Conservation (phyloP, 148 eudicot species). For the Cornus kousa region DNA sequence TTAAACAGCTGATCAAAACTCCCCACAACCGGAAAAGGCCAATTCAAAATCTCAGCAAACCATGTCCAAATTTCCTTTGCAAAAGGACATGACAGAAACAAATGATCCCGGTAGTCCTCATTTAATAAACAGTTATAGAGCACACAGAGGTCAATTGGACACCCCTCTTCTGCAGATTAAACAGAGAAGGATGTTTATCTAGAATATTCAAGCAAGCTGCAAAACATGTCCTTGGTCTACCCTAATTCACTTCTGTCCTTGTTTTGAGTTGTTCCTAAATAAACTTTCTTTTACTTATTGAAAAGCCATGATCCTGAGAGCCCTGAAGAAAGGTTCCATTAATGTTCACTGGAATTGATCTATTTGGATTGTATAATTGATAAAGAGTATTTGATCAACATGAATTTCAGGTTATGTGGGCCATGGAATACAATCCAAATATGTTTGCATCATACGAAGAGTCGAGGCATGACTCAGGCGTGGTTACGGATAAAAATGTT, state of each 20-base stretch:
- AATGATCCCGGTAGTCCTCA: too few relatives aligned
- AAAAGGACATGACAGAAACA: too few relatives aligned
- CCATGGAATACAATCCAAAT: slow-evolving; percentile 95
- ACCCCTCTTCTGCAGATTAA: too few relatives aligned
- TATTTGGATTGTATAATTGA: not conserved
- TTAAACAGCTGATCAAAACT: too few relatives aligned
- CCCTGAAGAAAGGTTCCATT: not conserved
- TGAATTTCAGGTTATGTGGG: slow-evolving; percentile 88
- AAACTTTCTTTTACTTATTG: not conserved
- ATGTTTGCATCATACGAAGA: slow-evolving; percentile 62
- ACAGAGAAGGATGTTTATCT: too few relatives aligned
- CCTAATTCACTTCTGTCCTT: not conserved
- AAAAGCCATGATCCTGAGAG: not conserved
- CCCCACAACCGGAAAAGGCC: too few relatives aligned
- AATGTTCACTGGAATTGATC: not conserved
- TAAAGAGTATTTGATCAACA: not conserved
- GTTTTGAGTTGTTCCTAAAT: not conserved
- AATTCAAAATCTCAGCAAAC: too few relatives aligned
- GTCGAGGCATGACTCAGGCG: slow-evolving; percentile 19
- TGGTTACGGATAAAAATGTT: slow-evolving; percentile 34
- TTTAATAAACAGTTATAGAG: too few relatives aligned
- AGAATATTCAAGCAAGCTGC: too few relatives aligned
- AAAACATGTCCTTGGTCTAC: too few relatives aligned
- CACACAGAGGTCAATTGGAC: too few relatives aligned
- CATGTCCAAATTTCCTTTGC: too few relatives aligned